Evolutionary conservation across 306 rosid genomes (phyloP).

Genomic region (Abrus precatorius): DNA sequence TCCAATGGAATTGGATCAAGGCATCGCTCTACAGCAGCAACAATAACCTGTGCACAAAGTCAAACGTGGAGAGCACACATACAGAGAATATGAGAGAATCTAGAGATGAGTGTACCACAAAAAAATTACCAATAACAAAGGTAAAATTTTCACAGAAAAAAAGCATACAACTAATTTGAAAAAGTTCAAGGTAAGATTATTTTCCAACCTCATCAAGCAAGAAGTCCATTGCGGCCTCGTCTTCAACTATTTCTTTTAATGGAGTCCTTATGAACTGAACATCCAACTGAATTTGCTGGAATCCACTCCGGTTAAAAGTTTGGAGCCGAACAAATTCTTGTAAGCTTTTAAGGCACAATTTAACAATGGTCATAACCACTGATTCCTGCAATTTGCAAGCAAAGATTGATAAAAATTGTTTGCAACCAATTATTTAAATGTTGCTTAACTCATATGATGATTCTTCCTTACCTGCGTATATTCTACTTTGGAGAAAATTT

Average conservation of each 20-base stretch:
- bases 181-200: constrained; percentile 10
- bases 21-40: constrained; percentile 87
- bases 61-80: not conserved
- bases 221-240: constrained; percentile 85
- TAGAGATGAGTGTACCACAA: not conserved
- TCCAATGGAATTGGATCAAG: constrained; percentile 89
- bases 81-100: not conserved
- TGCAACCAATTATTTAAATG: constrained; percentile 3
- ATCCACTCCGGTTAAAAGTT: constrained; percentile 91
- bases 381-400: constrained; percentile 78
- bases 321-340: constrained; percentile 90
- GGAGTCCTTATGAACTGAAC: constrained; percentile 81
- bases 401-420: constrained; percentile 35
- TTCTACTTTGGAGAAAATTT: constrained; percentile 93
- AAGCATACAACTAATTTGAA: not conserved
- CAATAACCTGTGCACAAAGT: constrained; percentile 71
- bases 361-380: constrained; percentile 73
- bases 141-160: not conserved
- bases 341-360: constrained; percentile 84
- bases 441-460: constrained; percentile 27
- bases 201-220: constrained; percentile 87
- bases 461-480: constrained; percentile 73
- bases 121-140: not conserved
- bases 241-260: constrained; percentile 75
- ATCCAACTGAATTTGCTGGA: constrained; percentile 94